A percentile compares a stretch with the other conserved stretches of the same genome.
Conservation (phyloP, 2,329 filamentous ascomycete genomes). For the Botrytis pseudocinerea region DNA sequence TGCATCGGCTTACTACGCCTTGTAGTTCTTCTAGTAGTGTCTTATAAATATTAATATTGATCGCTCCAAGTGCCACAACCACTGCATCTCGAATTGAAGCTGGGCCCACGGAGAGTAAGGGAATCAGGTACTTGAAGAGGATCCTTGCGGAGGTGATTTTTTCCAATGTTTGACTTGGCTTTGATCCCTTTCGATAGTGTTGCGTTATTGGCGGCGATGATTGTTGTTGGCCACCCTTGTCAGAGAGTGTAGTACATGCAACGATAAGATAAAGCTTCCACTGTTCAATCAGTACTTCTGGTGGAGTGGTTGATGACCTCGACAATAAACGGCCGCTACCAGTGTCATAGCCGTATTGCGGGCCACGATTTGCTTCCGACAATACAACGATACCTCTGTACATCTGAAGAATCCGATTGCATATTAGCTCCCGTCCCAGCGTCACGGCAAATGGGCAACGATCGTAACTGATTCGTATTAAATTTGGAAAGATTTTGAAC, state of each 20-base stretch:
- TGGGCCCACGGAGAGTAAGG: constrained; percentile 77
- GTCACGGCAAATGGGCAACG: constrained; percentile 90
- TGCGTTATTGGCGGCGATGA: constrained; percentile 61
- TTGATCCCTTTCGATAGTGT: constrained; percentile 80
- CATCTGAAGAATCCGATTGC: constrained; percentile 89
- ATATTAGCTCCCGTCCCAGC: constrained; percentile 87
- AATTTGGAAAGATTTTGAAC: constrained; percentile 97
- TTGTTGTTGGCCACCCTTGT: constrained; percentile 67
- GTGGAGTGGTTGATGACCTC: constrained; percentile 68
- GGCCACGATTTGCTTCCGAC: constrained; percentile 69
- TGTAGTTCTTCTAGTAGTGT: constrained; percentile 88
- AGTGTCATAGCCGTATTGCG: constrained; percentile 61
- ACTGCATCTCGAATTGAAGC: constrained; percentile 84
- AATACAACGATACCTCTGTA: constrained; percentile 79
- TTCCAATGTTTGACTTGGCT: constrained; percentile 65
- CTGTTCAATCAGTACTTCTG: constrained; percentile 89
- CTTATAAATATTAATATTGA: constrained; percentile 91
- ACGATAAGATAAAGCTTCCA: constrained; percentile 98
- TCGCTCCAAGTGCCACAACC: constrained; percentile 87
- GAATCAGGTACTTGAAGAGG: constrained; percentile 89
- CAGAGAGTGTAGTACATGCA: constrained; percentile 91
- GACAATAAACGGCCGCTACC: constrained; percentile 48
- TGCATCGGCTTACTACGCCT: constrained; percentile 80
- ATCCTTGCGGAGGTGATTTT: constrained; percentile 86
- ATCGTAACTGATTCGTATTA: constrained; percentile 87